phyloP scores from a whole-genome alignment of 106 monocot species.

The Ottelia alismoides region DNA sequence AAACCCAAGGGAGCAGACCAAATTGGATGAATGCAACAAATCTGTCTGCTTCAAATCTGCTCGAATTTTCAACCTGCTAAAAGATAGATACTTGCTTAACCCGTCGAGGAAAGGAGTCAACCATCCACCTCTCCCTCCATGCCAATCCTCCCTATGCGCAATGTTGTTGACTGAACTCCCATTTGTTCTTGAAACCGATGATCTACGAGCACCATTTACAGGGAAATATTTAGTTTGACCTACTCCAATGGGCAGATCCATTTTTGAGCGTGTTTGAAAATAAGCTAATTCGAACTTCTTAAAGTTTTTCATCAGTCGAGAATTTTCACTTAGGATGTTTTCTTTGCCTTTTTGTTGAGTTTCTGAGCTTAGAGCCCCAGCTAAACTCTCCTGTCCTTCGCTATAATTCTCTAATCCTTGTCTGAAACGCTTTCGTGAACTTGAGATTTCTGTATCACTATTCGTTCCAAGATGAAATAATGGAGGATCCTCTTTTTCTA shows the following conservation, averaged over 20 bases:
- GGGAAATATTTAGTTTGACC: slow-evolving; percentile 4
- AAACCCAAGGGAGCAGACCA: slow-evolving; percentile 66
- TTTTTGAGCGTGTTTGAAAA: slow-evolving; percentile 31
- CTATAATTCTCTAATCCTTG: not conserved
- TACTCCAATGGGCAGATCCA: slow-evolving; percentile 8
- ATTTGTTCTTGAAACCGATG: slow-evolving; percentile 25
- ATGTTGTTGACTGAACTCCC: slow-evolving; percentile 41
- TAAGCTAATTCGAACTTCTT: slow-evolving; percentile 58
- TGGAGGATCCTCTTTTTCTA: not conserved
- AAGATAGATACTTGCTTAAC: slow-evolving; percentile 58
- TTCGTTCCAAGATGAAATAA: not conserved
- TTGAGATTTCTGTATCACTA: not conserved
- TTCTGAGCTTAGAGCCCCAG: not conserved
- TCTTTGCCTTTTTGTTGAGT: slow-evolving; percentile 12
- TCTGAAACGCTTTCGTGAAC: not conserved
- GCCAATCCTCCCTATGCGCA: slow-evolving; percentile 11
- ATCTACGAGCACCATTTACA: slow-evolving; percentile 14
- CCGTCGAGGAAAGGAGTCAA: slow-evolving; percentile 54
- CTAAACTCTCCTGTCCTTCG: not conserved
- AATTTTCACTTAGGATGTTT: slow-evolving; percentile 36
- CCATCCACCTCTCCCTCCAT: slow-evolving; percentile 23
- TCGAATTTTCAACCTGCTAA: slow-evolving; percentile 52
- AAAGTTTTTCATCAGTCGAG: slow-evolving; percentile 67
- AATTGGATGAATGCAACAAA: slow-evolving; percentile 48
- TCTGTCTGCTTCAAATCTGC: slow-evolving; percentile 68